Percentiles rank a stretch among this genome's conserved stretches.
Evolutionary conservation across 2,329 filamentous ascomycete genomes (phyloP).

Genomic region (Cladophialophora bantiana): DNA sequence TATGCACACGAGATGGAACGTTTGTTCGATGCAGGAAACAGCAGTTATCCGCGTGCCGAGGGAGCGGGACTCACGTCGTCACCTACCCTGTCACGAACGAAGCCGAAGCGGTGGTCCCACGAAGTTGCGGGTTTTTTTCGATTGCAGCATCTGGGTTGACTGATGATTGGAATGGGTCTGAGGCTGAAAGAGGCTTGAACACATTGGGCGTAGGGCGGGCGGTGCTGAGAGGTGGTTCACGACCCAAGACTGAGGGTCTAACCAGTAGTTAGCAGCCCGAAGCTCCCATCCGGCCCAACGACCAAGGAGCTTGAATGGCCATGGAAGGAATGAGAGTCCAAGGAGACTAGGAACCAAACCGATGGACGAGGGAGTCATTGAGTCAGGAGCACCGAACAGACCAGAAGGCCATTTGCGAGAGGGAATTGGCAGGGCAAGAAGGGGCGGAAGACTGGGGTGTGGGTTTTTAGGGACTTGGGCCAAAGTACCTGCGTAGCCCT

Average conservation of each 20-base stretch:
- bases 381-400: conserved; percentile 11
- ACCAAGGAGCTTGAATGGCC: not conserved
- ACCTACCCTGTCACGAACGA: conserved; percentile 25
- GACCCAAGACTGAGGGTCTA: conserved; percentile 24
- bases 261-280: conserved; percentile 17
- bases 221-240: conserved; percentile 32
- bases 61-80: conserved; percentile 30
- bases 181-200: conserved; percentile 36
- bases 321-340: not conserved
- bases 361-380: conserved; percentile 20
- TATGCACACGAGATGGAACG: conserved; percentile 9
- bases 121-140: conserved; percentile 13
- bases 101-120: conserved; percentile 8
- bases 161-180: conserved; percentile 29
- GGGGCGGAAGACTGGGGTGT: conserved; percentile 14
- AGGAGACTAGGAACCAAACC: conserved; percentile 22
- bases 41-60: conserved; percentile 9
- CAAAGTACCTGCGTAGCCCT: conserved; percentile 7
- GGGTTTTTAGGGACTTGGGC: not conserved
- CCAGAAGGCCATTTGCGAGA: conserved; percentile 3
- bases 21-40: conserved; percentile 13
- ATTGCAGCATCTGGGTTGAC: conserved; percentile 19
- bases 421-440: conserved; percentile 12
- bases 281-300: conserved; percentile 21
- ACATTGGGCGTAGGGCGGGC: conserved; percentile 30